Evolutionary conservation across 73 alveolate species (phyloP).

Genomic region (Tetrahymena malaccensis): DNA sequence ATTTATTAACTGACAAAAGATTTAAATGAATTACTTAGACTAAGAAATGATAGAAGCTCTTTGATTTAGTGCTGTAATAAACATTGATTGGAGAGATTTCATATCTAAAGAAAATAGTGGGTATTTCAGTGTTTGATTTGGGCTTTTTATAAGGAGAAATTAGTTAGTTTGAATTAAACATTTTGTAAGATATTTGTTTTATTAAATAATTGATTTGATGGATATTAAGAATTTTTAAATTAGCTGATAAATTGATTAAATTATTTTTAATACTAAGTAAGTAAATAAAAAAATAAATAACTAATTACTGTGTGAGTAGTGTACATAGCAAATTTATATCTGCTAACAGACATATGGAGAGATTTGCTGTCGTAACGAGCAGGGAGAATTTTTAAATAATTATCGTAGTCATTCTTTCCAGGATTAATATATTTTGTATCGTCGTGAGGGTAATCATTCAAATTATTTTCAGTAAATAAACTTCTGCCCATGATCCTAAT

Average conservation of each 20-base stretch:
- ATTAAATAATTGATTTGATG: neutral
- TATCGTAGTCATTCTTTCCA: neutral
- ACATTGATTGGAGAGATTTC: slow-evolving; percentile 36
- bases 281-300: neutral
- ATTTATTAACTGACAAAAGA: neutral
- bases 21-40: neutral
- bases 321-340: neutral
- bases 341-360: neutral
- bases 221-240: neutral
- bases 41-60: slow-evolving; percentile 25
- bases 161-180: neutral
- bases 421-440: neutral
- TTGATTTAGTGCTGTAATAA: slow-evolving; percentile 3
- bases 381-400: neutral
- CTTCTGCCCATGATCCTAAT: neutral
- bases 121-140: slow-evolving; percentile 6
- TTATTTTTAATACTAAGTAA: neutral
- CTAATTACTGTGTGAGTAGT: neutral
- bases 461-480: neutral
- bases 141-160: neutral
- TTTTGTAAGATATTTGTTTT: neutral
- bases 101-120: slow-evolving; percentile 31
- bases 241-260: neutral
- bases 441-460: neutral
- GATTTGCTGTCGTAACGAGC: neutral